Evolutionary conservation across 176 grass and related monocot species (phyloP).

Genomic region (Cenchrus americanus): DNA sequence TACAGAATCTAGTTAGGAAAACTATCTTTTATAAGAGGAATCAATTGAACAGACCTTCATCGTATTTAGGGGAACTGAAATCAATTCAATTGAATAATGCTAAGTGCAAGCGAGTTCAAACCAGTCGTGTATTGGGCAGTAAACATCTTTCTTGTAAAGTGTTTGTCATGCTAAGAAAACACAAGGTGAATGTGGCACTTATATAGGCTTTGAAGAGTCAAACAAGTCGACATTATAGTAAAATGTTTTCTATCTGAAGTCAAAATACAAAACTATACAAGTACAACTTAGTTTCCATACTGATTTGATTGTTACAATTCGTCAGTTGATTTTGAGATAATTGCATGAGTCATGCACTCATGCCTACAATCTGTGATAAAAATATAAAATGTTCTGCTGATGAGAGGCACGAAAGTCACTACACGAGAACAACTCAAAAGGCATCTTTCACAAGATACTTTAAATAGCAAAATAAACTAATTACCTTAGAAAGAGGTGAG

Average conservation of each 20-base stretch:
- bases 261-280: neutral
- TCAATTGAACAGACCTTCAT: neutral
- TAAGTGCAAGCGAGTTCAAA: neutral
- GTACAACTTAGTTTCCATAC: neutral
- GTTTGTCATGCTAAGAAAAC: neutral
- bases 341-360: neutral
- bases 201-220: neutral
- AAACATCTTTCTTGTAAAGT: neutral
- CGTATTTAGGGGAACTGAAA: neutral
- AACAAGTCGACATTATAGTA: neutral
- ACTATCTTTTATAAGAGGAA: neutral
- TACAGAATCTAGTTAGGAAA: neutral
- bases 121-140: neutral
- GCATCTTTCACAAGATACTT: neutral
- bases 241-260: neutral
- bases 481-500: neutral
- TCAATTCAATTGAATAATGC: neutral
- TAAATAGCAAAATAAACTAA: neutral
- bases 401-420: neutral
- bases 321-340: neutral
- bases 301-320: neutral
- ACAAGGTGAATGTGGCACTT: neutral
- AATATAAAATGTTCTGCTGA: neutral
- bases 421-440: neutral
- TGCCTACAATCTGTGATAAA: neutral